phyloP scores from a whole-genome alignment of 495 filamentous ascomycete genomes.

The Penicillium riverlandense region DNA sequence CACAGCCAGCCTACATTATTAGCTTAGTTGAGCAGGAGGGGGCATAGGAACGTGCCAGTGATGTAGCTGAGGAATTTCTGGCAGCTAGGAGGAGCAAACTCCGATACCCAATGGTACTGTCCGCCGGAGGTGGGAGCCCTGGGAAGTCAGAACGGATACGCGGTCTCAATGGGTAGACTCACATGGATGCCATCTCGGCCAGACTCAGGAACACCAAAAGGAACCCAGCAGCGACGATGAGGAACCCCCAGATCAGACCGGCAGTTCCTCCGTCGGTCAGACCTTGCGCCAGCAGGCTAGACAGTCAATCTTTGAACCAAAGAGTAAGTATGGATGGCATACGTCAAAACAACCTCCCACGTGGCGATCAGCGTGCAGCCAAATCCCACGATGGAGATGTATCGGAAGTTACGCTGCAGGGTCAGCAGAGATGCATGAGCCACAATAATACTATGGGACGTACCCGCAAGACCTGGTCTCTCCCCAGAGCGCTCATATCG shows the following conservation, averaged over 20 bases:
- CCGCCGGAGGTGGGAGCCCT: constrained; percentile 44
- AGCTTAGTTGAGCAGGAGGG: too few relatives aligned
- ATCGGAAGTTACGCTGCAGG: constrained; percentile 40
- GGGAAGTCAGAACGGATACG: neutral
- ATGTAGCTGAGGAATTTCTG: constrained; percentile 56
- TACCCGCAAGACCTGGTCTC: constrained; percentile 38
- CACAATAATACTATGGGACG: neutral
- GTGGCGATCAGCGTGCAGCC: constrained; percentile 37
- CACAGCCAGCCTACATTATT: constrained; percentile 47
- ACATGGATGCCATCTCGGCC: constrained; percentile 53
- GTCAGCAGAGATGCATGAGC: too few relatives aligned
- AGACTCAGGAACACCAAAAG: constrained; percentile 43
- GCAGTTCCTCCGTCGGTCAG: constrained; percentile 50
- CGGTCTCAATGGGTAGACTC: constrained; percentile 2
- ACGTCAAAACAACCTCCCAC: constrained; percentile 43
- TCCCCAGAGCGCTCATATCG: constrained; percentile 39
- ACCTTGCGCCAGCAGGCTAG: constrained; percentile 32
- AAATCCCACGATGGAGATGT: constrained; percentile 43
- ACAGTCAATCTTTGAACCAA: neutral
- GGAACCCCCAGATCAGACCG: constrained; percentile 50
- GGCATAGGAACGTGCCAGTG: constrained; percentile 28
- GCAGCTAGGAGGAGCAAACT: constrained; percentile 45
- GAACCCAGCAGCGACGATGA: constrained; percentile 40
- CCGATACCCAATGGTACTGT: constrained; percentile 55
- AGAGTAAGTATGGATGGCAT: constrained; percentile 3